Evolutionary conservation across 2,329 filamentous ascomycete species (phyloP).

Genomic region (Pseudofabraea citricarpa): DNA sequence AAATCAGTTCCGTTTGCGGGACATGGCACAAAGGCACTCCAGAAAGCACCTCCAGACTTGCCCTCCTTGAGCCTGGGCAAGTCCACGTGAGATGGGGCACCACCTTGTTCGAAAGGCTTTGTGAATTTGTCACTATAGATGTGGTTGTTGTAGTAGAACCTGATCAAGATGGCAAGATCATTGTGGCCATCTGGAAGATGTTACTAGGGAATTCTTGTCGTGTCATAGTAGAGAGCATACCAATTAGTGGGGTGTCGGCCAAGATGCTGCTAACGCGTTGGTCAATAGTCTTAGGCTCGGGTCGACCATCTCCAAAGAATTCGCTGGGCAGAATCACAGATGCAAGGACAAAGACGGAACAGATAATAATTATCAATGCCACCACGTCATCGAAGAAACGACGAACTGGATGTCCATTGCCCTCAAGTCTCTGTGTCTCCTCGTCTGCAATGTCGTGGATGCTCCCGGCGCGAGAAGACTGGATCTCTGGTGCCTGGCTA

Average conservation of each 20-base stretch:
- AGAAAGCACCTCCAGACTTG: conserved; percentile 80
- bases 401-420: conserved; percentile 1
- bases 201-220: conserved; percentile 2
- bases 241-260: conserved; percentile 41
- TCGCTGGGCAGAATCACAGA: conserved; percentile 14
- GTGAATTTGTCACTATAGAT: conserved; percentile 73
- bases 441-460: conserved; percentile 11
- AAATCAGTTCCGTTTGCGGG: conserved; percentile 69
- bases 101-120: conserved; percentile 67
- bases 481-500: conserved; percentile 23
- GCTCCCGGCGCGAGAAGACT: conserved; percentile 16
- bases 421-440: neutral
- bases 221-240: conserved; percentile 22
- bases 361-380: conserved; percentile 10
- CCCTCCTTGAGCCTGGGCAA: conserved; percentile 69
- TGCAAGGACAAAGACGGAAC: conserved; percentile 9
- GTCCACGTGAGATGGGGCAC: conserved; percentile 69
- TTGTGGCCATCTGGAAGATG: conserved; percentile 71
- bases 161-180: conserved; percentile 74
- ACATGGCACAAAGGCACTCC: conserved; percentile 81
- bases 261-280: conserved; percentile 38
- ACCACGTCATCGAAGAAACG: conserved; percentile 2
- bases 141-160: conserved; percentile 64
- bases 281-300: conserved; percentile 22
- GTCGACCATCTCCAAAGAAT: too few species aligned